Evolutionary conservation across 257 asterid genomes (phyloP).

Genomic region (Nicotiana benthamiana): DNA sequence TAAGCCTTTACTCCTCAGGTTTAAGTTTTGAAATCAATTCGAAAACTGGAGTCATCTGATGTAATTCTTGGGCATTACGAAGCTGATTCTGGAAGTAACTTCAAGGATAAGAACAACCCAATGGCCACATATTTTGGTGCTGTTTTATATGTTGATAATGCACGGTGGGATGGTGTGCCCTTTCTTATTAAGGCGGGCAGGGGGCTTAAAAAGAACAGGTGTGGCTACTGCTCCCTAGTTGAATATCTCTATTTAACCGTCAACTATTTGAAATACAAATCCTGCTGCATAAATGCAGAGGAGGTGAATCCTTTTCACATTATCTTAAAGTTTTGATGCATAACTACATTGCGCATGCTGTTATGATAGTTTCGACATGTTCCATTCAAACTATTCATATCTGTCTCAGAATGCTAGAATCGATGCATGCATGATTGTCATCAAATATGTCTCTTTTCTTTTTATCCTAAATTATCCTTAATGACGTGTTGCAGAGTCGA

Average conservation of each 20-base stretch:
- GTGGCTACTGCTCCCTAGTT: not conserved
- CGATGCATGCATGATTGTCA: not conserved
- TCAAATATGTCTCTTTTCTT: not conserved
- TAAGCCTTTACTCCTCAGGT: constrained; percentile 20
- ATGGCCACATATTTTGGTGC: constrained; percentile 40
- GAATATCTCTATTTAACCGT: not conserved
- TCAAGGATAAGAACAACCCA: constrained; percentile 1
- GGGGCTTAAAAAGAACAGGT: constrained; percentile 36
- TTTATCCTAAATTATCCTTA: not conserved
- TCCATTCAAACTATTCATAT: not conserved
- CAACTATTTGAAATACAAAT: not conserved
- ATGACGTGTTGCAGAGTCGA: constrained; percentile 30
- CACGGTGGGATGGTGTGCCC: constrained; percentile 52
- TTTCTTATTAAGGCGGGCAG: constrained; percentile 44
- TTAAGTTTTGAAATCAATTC: constrained; percentile 42
- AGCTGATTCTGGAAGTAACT: constrained; percentile 13
- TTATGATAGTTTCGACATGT: not conserved
- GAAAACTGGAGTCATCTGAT: constrained; percentile 32
- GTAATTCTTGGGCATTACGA: constrained; percentile 31
- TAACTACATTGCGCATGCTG: not conserved
- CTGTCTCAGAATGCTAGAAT: not conserved
- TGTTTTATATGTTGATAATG: constrained; percentile 39
- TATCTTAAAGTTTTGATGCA: not conserved
- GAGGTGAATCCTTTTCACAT: not conserved
- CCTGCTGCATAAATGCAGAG: not conserved